Base-by-base conservation (phyloP, 441 rosid genomes). In the Pelargonium australe region DNA sequence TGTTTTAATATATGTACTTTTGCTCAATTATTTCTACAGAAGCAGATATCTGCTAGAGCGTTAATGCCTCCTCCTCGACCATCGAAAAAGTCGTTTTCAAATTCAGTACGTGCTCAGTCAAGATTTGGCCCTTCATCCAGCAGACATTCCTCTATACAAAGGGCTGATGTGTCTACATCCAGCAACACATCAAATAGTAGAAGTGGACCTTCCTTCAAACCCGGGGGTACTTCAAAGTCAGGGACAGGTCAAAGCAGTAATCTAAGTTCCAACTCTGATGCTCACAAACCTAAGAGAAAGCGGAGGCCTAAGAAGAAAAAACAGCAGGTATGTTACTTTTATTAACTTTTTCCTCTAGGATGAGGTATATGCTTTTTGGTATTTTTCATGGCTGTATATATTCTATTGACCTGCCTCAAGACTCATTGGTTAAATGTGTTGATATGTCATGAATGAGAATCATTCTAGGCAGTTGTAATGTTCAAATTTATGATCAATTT, bases 1-100 rank as follows among this genome's bases (percentile, higher is more conserved):
- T 49, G 40, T 68, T 16, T 62, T 8, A 63, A 37, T 64, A 9
- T 2, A 28, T 11, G 40, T 31, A n/a, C 11, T 60, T 66, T 73
- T 78, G 41, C 68, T 68, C 63, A 68, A 25, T 25, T 25, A 25
- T 25, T 25, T 25, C 31, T 25, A 25, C 31, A 25, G 31, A 25
- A 25, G 31, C 89, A 87, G 79, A 84, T 77, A 72, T 84, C 92
- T 76, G 92, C 93, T 67, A 85, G 91, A 79, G 90, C 89, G 78
- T 82, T 84, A 72, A 91, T 92, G 99, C 98, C 87, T n/a, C 99
- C 99, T 58, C 99, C 99, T 7, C 82, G 89, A 45, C 90, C 90
- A 72, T 84, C 89, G 67, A 83, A 76, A 55, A 78, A 78, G 44
- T 78, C 71, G 4, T 71, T 58, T 66, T 67, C 85, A 43, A 79